Evolutionary conservation across 345 rosid species (phyloP), one percentile per base, ranked within the genome.

Genomic region (Boechera retrofracta): DNA sequence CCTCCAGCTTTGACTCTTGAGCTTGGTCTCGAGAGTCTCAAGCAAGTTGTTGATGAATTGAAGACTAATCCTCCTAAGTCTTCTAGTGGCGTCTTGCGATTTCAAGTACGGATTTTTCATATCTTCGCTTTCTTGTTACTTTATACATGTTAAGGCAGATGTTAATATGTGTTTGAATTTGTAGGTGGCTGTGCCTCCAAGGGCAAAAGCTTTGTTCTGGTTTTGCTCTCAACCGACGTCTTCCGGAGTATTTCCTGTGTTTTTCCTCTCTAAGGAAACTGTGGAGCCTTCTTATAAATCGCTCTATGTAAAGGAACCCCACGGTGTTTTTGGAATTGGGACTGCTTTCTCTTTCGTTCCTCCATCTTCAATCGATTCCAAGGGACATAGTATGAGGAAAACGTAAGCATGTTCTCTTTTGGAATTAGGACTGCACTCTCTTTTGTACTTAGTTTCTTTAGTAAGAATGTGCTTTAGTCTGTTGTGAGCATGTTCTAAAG

Each of bases 131-230:
- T 4, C 5, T 18, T 38, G 18, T 69, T 64, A 0, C 33, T 57
- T 44, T 15, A 21, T 28, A 44, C 10, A 33, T 39, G 4, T 39
- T 10, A 11, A 41, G 10, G 44, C 44, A 41, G 5, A 41, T 39
- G 0, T 39, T 38, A 39, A 39, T 24, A 18, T 45, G 59, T 48
- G 45, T 76, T 54, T 57, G 59, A 21, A 15, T 80, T 64, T 79
- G 61, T 78, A 93, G 98, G 91, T 94, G 51, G 89, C 93, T 68
- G 93, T 94, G 66, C 91, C 97, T 11, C 97, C 97, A 10, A 80
- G 88, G 79, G 89, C 97, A n/a, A 90, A 88, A 81, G 94, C 98
- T 56, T 82, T 90, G 80, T 73, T 78, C 59, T 90, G 96, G 95
- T 91, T 94, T 79, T 89, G 95, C 78, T 77, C 85, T 76, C 96